phyloP scores from a whole-genome alignment of 768 basidiomycete species.

The Dioszegia crocea region DNA sequence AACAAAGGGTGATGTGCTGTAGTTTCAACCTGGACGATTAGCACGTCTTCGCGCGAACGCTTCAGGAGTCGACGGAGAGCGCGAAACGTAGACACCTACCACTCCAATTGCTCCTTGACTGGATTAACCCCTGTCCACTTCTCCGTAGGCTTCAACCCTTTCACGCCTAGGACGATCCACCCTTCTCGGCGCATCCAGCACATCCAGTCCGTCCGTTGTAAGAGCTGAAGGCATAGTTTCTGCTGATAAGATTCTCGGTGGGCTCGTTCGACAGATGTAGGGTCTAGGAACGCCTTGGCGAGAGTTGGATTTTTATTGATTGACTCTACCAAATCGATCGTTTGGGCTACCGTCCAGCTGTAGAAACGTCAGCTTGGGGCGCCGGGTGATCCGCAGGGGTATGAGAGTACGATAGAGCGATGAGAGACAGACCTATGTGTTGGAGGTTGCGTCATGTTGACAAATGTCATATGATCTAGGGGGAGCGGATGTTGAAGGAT shows the following conservation, averaged over 20 bases:
- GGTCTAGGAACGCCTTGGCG: slow-evolving; percentile 1
- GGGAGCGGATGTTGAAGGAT: too few species aligned
- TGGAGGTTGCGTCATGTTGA: background rate
- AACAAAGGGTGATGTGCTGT: background rate
- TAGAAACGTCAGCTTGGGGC: background rate
- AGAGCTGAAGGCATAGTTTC: slow-evolving; percentile 1
- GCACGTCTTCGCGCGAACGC: background rate
- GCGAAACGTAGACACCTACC: too few species aligned
- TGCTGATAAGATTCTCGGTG: background rate
- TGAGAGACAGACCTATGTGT: background rate
- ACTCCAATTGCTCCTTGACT: background rate
- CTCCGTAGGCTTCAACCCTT: slow-evolving; percentile 3
- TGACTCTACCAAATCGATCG: slow-evolving; percentile 2
- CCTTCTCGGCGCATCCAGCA: slow-evolving; percentile 1
- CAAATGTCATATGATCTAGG: too few species aligned
- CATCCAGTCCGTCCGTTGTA: slow-evolving; percentile 8
- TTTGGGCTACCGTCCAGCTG: slow-evolving; percentile 1
- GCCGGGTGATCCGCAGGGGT: background rate
- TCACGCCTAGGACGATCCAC: background rate
- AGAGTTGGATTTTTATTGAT: background rate
- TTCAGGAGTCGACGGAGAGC: background rate
- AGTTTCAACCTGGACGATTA: background rate
- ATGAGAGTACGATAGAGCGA: background rate
- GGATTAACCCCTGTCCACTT: slow-evolving; percentile 1
- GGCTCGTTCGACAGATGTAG: background rate